A percentile compares a stretch with the other conserved stretches of the same genome.
phyloP scores from a whole-genome alignment of 441 rosid genomes.

The Adansonia rubrostipa region DNA sequence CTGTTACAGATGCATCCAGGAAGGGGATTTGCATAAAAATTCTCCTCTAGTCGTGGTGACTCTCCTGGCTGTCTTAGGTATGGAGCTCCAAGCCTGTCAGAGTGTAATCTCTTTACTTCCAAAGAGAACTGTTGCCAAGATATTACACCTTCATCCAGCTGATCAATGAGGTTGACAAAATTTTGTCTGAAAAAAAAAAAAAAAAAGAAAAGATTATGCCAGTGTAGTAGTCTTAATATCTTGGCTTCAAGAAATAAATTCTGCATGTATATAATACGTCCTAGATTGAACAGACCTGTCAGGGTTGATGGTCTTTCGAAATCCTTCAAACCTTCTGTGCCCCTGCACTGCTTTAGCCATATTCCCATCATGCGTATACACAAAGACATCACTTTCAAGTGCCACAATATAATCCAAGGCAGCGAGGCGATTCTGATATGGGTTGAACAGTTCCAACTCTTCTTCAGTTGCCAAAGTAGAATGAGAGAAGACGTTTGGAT shows the following conservation, averaged over 20 bases:
- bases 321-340: constrained; percentile 84
- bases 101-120: constrained; percentile 63
- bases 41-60: constrained; percentile 83
- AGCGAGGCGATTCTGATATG: constrained; percentile 89
- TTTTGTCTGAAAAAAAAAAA: constrained; percentile 55
- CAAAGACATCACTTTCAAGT: constrained; percentile 87
- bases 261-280: not conserved
- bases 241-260: not conserved
- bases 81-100: constrained; percentile 74
- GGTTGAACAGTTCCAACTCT: constrained; percentile 72
- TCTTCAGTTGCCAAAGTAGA: constrained; percentile 71
- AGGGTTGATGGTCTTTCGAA: constrained; percentile 83
- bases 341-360: constrained; percentile 99
- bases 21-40: constrained; percentile 85
- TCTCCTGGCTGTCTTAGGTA: constrained; percentile 65
- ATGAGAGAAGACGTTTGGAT: constrained; percentile 82
- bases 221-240: not conserved
- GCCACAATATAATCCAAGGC: constrained; percentile 90
- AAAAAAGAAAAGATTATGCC: constrained; percentile 7
- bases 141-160: constrained; percentile 58
- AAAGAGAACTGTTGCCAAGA: constrained; percentile 79
- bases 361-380: constrained; percentile 87
- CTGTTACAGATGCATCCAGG: constrained; percentile 84
- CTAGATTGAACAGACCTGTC: constrained; percentile 53
- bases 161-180: constrained; percentile 73